These are phyloP conservation scores for Neonectria neomacrospora DNA, from an alignment of 2,329 filamentous ascomycete genomes.

Conservation along the genomic window DNA sequence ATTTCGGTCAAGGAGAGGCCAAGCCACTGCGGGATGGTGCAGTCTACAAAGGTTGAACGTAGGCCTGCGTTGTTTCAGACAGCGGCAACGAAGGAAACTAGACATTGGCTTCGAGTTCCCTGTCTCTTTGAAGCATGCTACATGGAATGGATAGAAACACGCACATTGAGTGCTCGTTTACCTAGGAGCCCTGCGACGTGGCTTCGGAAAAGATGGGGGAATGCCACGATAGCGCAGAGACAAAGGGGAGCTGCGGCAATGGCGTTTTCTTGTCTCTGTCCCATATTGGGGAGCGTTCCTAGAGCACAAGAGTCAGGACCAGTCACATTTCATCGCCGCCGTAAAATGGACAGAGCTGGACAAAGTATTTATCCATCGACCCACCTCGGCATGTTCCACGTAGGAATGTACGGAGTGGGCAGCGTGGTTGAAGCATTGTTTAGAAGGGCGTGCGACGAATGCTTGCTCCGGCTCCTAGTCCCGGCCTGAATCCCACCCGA, in stretches of 20 bases:
- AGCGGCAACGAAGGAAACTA: background rate
- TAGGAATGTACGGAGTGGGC: constrained; percentile 11
- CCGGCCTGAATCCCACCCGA: background rate
- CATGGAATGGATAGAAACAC: background rate
- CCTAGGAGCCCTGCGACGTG: background rate
- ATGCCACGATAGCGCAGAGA: constrained; percentile 1
- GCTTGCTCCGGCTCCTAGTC: background rate
- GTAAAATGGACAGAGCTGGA: constrained; percentile 6
- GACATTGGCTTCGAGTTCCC: background rate
- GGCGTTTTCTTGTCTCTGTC: constrained; percentile 11
- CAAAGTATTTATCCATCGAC: constrained; percentile 10
- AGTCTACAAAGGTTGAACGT: constrained; percentile 9
- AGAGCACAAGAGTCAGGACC: background rate
- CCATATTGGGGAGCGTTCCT: constrained; percentile 17
- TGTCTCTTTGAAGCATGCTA: constrained; percentile 7
- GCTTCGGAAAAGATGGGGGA: constrained; percentile 4
- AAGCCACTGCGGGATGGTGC: constrained; percentile 10
- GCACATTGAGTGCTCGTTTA: background rate
- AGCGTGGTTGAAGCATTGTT: constrained; percentile 3
- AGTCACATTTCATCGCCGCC: background rate
- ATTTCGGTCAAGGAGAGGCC: constrained; percentile 1
- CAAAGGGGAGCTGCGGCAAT: constrained; percentile 2
- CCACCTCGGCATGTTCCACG: constrained; percentile 21
- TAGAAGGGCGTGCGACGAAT: constrained; percentile 8
- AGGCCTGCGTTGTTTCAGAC: background rate